Evolutionary conservation across 1,284 basidiomycete species (phyloP).

Genomic region (Termitomyces sp.): DNA sequence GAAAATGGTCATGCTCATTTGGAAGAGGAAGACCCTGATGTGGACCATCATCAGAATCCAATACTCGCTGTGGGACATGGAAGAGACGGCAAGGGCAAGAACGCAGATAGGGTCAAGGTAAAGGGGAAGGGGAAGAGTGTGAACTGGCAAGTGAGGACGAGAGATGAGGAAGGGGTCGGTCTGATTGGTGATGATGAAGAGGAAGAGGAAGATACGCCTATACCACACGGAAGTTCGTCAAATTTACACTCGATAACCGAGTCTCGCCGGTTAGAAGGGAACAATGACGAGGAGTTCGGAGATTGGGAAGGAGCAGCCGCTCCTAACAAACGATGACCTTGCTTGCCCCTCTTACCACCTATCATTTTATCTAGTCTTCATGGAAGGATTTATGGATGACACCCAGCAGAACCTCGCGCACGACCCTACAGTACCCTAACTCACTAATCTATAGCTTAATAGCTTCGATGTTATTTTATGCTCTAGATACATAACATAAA

Average conservation of each 20-base stretch:
- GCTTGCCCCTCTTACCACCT: not conserved
- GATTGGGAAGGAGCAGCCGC: slow-evolving; percentile 18
- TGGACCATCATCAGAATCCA: slow-evolving; percentile 36
- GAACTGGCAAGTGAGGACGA: slow-evolving; percentile 8
- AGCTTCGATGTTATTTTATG: slow-evolving; percentile 3
- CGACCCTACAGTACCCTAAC: slow-evolving; percentile 4
- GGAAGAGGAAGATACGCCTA: slow-evolving; percentile 10
- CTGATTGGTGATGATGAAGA: slow-evolving; percentile 17
- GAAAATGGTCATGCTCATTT: slow-evolving; percentile 29
- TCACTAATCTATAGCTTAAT: slow-evolving; percentile 9
- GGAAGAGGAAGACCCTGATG: slow-evolving; percentile 24
- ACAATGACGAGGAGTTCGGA: slow-evolving; percentile 19
- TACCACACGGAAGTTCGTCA: slow-evolving; percentile 5
- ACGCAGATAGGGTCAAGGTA: slow-evolving; percentile 4
- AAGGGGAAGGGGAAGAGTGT: slow-evolving; percentile 12
- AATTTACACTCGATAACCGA: not conserved
- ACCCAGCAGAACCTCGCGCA: slow-evolving; percentile 1
- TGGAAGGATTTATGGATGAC: not conserved
- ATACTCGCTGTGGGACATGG: slow-evolving; percentile 17
- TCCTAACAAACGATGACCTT: slow-evolving; percentile 5
- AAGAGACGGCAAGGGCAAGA: slow-evolving; percentile 2
- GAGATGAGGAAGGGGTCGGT: slow-evolving; percentile 17
- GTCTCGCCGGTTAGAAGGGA: slow-evolving; percentile 2
- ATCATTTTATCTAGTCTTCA: not conserved
- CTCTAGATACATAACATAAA: not conserved